These are phyloP conservation scores for Ulmus americana DNA, from an alignment of 331 rosid species.

Conservation along the genomic window DNA sequence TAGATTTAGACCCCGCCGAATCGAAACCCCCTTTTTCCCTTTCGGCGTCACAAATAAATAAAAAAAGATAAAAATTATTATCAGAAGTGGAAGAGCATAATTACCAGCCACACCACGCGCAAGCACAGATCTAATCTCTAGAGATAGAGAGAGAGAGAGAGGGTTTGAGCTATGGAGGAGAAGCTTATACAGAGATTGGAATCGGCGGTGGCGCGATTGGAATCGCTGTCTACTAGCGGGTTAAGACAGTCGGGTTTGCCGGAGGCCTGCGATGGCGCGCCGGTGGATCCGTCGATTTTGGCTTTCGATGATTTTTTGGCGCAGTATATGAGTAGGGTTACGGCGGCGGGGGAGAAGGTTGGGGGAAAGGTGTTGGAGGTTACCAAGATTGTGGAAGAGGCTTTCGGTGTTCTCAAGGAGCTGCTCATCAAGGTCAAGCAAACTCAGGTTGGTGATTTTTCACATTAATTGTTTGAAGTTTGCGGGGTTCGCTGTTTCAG, in stretches of 20 bases:
- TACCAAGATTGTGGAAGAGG: slow-evolving; percentile 50
- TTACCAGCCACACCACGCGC: slow-evolving; percentile 26
- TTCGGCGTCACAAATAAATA: slow-evolving; percentile 12
- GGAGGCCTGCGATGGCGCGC: slow-evolving; percentile 27
- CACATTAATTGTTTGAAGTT: background rate
- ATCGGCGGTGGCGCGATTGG: slow-evolving; percentile 73
- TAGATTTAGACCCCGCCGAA: slow-evolving; percentile 21
- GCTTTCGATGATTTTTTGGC: slow-evolving; percentile 60
- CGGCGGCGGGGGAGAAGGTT: slow-evolving; percentile 57
- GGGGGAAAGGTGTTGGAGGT: slow-evolving; percentile 69
- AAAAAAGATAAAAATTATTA: background rate
- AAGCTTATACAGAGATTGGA: slow-evolving; percentile 70
- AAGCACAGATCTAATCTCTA: slow-evolving; percentile 4
- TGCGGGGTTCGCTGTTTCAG: background rate
- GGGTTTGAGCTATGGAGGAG: slow-evolving; percentile 49
- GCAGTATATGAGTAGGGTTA: slow-evolving; percentile 45
- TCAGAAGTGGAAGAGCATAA: background rate
- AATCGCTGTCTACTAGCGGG: slow-evolving; percentile 52
- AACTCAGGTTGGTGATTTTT: slow-evolving; percentile 47
- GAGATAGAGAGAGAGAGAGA: slow-evolving; percentile 11
- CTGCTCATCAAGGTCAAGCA: slow-evolving; percentile 59
- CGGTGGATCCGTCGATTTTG: slow-evolving; percentile 52
- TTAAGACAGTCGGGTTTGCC: slow-evolving; percentile 9
- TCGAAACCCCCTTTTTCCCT: slow-evolving; percentile 12
- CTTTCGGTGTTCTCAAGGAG: slow-evolving; percentile 61